phyloP scores from a whole-genome alignment of 805 yeast genomes.

The Komagataella pseudopastoris region DNA sequence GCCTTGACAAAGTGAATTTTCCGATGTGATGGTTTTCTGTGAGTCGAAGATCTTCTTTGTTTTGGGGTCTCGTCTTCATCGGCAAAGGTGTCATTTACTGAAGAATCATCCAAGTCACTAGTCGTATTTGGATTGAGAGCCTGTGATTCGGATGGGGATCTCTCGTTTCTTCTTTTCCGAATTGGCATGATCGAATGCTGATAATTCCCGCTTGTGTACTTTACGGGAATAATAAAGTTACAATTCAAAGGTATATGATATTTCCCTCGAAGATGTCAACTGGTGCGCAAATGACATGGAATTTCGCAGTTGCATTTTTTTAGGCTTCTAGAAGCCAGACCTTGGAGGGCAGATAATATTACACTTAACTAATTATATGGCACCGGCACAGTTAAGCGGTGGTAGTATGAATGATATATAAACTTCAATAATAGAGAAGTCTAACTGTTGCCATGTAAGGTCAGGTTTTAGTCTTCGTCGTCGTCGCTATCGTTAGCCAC shows the following conservation, averaged over 20 bases:
- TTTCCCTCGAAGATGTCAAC: background rate
- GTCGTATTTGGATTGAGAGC: background rate
- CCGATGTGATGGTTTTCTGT: background rate
- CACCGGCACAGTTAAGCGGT: background rate
- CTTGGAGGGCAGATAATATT: background rate
- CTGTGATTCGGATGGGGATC: background rate
- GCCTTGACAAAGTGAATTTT: background rate
- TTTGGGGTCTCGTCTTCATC: background rate
- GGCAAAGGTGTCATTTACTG: background rate
- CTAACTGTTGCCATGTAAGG: background rate
- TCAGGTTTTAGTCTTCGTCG: constrained; percentile 7
- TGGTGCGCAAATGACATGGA: background rate
- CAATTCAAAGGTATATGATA: too few relatives aligned
- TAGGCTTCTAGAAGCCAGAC: too few relatives aligned
- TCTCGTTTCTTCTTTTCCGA: background rate
- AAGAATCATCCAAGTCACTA: background rate
- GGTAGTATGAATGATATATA: too few relatives aligned
- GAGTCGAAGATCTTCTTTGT: background rate
- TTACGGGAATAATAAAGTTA: too few relatives aligned
- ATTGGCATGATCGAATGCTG: background rate
- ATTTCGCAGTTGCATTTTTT: too few relatives aligned
- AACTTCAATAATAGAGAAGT: too few relatives aligned
- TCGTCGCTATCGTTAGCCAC: constrained; percentile 16
- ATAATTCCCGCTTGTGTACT: background rate
- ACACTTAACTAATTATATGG: background rate